These are phyloP conservation scores for Tetradesmus obliquus DNA, from an alignment of 139 green algal genomes.

Conservation along the genomic window DNA sequence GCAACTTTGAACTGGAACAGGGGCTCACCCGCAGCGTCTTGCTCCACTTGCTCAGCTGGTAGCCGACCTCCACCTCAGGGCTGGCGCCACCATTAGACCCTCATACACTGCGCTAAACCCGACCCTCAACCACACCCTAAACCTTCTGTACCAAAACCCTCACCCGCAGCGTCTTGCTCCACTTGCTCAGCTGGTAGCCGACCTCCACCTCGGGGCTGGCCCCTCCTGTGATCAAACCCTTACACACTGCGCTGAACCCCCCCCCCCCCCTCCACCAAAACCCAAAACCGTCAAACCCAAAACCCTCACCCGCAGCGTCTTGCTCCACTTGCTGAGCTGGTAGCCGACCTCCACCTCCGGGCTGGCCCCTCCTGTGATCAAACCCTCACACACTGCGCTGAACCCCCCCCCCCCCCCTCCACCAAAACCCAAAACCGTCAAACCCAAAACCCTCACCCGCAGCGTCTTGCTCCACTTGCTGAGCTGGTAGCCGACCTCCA, in stretches of 20 bases:
- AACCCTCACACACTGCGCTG: background rate
- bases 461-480: conserved; percentile 90
- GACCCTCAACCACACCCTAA: background rate
- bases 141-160: background rate
- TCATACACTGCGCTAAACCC: background rate
- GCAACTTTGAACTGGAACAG: background rate
- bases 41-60: conserved; percentile 51
- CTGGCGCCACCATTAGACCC: conserved; percentile 34
- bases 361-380: conserved; percentile 90
- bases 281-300: background rate
- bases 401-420: no score
- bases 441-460: conserved; percentile 67
- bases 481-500: conserved; percentile 87
- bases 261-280: background rate
- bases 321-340: conserved; percentile 46
- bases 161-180: background rate
- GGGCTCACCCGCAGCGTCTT: background rate
- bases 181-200: conserved; percentile 56
- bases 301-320: background rate
- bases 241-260: background rate
- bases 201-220: conserved; percentile 93
- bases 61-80: conserved; percentile 93
- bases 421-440: no score
- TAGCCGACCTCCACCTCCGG: conserved; percentile 94
- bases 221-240: conserved; percentile 27